Conservation (phyloP, 257 asterid species). For the Cynanchum wilfordii region DNA sequence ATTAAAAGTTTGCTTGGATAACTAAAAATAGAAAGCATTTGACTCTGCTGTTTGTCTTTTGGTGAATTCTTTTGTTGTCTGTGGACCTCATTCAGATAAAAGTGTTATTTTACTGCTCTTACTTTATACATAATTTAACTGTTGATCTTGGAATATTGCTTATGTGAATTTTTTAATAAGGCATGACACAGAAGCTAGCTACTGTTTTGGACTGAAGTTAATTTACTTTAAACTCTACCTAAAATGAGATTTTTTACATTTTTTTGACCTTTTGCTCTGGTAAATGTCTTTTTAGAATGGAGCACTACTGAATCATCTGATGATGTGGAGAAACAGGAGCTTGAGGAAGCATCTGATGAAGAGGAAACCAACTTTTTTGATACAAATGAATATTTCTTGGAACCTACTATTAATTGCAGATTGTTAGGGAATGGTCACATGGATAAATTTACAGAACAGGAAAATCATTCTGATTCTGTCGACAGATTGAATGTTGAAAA, state of each 20-base stretch:
- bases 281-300: conserved; percentile 54
- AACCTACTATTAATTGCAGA: conserved; percentile 27
- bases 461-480: conserved; percentile 24
- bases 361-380: conserved; percentile 76
- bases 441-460: conserved; percentile 25
- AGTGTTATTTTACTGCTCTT: not conserved
- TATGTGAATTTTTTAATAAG: not conserved
- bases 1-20: not conserved
- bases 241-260: not conserved
- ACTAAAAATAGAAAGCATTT: not conserved
- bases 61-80: not conserved
- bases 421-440: conserved; percentile 36
- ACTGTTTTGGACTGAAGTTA: not conserved
- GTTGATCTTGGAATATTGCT: not conserved
- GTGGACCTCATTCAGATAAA: not conserved
- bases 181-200: not conserved
- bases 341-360: conserved; percentile 82
- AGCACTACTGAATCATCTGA: conserved; percentile 97
- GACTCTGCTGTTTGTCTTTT: not conserved
- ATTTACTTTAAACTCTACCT: not conserved
- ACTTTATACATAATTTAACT: not conserved
- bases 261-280: conserved; percentile 1
- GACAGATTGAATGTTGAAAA: conserved; percentile 19
- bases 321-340: conserved; percentile 86
- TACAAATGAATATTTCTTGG: conserved; percentile 58